Conservation (phyloP, 2,329 filamentous ascomycete genomes). For the Immersiporthe knoxdaviesiana region DNA sequence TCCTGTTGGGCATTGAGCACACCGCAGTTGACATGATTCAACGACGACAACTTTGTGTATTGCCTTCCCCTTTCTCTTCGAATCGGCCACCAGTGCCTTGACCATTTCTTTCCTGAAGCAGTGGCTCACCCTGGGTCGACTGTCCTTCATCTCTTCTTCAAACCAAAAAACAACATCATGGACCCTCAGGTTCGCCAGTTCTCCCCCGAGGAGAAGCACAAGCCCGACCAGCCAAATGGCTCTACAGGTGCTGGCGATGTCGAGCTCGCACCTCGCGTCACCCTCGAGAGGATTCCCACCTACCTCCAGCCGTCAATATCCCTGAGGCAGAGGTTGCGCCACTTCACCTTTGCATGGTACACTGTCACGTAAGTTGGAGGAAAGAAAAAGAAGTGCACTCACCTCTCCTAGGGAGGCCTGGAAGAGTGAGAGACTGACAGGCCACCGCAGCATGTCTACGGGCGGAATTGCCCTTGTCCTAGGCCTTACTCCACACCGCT, state of each 20-base stretch:
- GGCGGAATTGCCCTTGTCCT: conserved; percentile 37
- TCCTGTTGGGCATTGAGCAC: neutral
- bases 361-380: conserved; percentile 37
- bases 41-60: neutral
- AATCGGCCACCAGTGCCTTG: neutral
- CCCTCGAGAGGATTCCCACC: conserved; percentile 37
- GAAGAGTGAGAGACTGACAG: neutral
- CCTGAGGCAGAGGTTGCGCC: conserved; percentile 36
- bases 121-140: neutral
- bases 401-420: neutral
- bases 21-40: neutral
- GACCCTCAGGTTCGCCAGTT: conserved; percentile 24
- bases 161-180: conserved; percentile 11
- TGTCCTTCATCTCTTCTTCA: neutral
- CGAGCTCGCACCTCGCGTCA: conserved; percentile 12
- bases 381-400: neutral
- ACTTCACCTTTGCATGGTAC: conserved; percentile 43
- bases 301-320: conserved; percentile 38
- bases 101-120: neutral
- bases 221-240: conserved; percentile 13
- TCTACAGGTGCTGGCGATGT: conserved; percentile 1
- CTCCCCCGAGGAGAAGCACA: conserved; percentile 18
- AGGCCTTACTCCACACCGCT: conserved; percentile 41
- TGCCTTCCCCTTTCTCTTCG: neutral
- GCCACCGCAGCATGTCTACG: conserved; percentile 36